Base-by-base conservation (phyloP, 768 basidiomycete species). In the Suillus subalutaceus region DNA sequence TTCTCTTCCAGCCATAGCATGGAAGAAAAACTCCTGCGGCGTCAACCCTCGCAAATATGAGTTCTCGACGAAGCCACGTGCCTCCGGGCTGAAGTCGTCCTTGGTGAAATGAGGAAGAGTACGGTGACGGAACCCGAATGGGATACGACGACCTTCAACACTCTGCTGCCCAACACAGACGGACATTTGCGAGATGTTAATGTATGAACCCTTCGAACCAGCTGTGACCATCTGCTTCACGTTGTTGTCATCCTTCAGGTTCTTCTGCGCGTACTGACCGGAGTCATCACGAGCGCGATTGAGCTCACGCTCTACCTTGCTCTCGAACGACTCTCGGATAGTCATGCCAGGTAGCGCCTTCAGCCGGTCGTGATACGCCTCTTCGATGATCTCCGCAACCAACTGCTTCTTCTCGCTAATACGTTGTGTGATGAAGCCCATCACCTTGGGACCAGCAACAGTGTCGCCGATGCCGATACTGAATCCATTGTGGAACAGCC, bases 171-270 rank as follows among this genome's bases (percentile, higher is more conserved):
- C 97, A 50, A 99, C 97, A 83, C 96, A 96, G 65, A 96, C 96
- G 20, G 97, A 97, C 97, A 99, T 99, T 80, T 99, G 97, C 13
- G 97, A 99, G 73, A 99, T 98, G 79, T 99, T 99, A 86, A 99
- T 99, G 84, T 95, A 96, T 0, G 96, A 96, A 79, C 96, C 96
- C 80, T 99, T 99, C 15, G 97, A 97, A 32, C 97, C 97, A 12
- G 97, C 96, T 7, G 97, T 94, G 74, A 99, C 97, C 97, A 99
- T 99, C 86, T 99, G 97, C 85, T 99, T 99, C 82, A 99, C 96
- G 72, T 99, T 98, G 84, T 99, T 99, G 80, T 97, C 96, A 77
- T 94, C 94, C 85, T 99, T 99, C 85, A 99, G 83, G 75, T 91
- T 91, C 81, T 95, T 91, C 81, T 99, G 95, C n/a, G 96, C 97